Evolutionary conservation across 179 eudicot genomes (phyloP), one percentile per base, ranked within the genome.

Genomic region (Sideroxylon spinosum): DNA sequence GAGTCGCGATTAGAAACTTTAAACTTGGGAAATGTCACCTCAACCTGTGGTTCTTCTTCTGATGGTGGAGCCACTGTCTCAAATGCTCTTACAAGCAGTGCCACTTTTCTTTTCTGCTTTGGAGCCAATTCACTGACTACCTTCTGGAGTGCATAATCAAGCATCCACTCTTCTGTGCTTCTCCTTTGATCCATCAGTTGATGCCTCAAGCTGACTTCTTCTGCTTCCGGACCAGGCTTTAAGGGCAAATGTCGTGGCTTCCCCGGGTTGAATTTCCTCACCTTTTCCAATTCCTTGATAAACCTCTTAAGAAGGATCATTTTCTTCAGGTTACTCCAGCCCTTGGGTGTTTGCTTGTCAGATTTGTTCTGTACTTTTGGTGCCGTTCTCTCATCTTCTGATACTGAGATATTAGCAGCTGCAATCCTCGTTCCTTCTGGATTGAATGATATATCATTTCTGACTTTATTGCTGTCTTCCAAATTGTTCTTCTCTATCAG

Each of bases 31-130:
- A 65, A 29, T 73, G 55, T 70, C 70, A 73, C 61, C 29, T 81
- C 79, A 37, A 53, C 64, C 48, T 55, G 76, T 28, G 78, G 55
- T 46, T 83, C 88, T 79, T 83, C 88, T 79, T 86, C 89, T 26
- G 81, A 81, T 7, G 88, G 32, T 1, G 91, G 89, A 56, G 60
- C 89, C 65, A 85, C 89, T 14, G 88, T 88, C 84, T 88, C 96
- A 56, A 93, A 93, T 64, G 97, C 97, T 85, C 85, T 76, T 52
- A 91, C 93, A 77, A 93, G 87, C 81, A 91, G 72, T 62, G 90
- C 84, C n/a, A 93, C 97, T 87, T 91, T 91, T 81, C 76, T 84
- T 85, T 89, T 91, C 84, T 91, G 92, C 50, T 87, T 90, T 46
- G 96, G 96, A 66, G 90, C 91, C 78, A 93, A 88, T 81, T 85